Percentiles rank a stretch among this genome's conserved stretches.
These are phyloP conservation scores for Cercophora samala DNA, from an alignment of 495 filamentous ascomycete species.

Conservation along the genomic window DNA sequence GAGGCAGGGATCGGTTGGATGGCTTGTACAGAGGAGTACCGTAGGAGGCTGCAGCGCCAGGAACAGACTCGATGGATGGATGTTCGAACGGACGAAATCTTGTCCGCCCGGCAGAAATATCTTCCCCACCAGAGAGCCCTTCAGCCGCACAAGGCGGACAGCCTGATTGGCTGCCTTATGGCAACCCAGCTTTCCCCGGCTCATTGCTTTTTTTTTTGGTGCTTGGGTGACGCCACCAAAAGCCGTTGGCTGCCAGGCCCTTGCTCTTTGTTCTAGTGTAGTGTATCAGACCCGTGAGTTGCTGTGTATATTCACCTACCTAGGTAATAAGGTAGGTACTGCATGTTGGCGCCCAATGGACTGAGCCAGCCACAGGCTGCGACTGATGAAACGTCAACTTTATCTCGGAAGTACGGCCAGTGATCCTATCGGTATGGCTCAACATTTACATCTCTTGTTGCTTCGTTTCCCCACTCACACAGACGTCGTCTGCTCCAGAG, in stretches of 20 bases:
- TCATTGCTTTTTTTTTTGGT: neutral
- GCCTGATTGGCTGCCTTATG: conserved; percentile 6
- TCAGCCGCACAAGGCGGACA: neutral
- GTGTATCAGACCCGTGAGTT: no score
- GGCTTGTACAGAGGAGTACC: no score
- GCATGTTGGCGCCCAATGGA: no score
- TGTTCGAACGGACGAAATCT: conserved; percentile 24
- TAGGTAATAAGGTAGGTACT: no score
- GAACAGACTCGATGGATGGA: conserved; percentile 3
- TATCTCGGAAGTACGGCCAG: neutral
- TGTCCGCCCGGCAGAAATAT: conserved; percentile 37
- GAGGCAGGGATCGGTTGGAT: neutral
- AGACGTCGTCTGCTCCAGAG: neutral
- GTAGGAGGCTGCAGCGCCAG: neutral
- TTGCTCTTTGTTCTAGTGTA: no score
- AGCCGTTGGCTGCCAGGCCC: neutral
- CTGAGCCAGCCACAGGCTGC: neutral
- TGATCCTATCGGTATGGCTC: neutral
- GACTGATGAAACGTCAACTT: neutral
- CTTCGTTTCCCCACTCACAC: neutral
- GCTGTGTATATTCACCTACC: no score
- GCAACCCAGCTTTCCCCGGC: neutral
- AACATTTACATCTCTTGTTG: no score
- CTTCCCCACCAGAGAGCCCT: neutral
- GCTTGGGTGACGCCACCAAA: conserved; percentile 1